Evolutionary conservation across 306 rosid species (phyloP).

Genomic region (Ammopiptanthus mongolicus): DNA sequence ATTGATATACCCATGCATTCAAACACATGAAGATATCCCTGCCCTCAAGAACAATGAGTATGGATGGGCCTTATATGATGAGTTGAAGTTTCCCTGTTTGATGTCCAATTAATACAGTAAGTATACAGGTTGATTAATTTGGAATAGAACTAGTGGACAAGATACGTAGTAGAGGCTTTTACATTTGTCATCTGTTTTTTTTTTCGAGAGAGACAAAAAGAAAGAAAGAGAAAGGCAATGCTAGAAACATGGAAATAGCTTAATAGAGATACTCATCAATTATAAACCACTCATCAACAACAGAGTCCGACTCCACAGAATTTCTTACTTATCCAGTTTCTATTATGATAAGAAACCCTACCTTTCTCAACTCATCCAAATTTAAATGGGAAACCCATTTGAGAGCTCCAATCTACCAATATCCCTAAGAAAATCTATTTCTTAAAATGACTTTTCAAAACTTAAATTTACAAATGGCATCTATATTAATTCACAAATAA

Average conservation of each 20-base stretch:
- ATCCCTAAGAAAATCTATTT: not conserved
- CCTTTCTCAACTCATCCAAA: not conserved
- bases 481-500: not conserved
- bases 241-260: not conserved
- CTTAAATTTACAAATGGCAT: not conserved
- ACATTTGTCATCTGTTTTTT: not conserved
- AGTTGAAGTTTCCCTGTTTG: not conserved
- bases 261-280: not conserved
- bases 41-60: not conserved
- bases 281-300: constrained; percentile 1
- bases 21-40: not conserved
- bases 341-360: not conserved
- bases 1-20: not conserved
- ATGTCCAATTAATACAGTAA: not conserved
- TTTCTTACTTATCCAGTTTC: not conserved
- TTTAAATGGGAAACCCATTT: not conserved
- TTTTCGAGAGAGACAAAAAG: not conserved
- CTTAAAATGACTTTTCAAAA: not conserved
- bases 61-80: not conserved
- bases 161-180: not conserved
- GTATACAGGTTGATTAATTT: not conserved
- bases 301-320: not conserved
- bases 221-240: not conserved
- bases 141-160: not conserved
- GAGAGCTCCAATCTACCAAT: not conserved